Evolutionary conservation across 805 yeast genomes (phyloP).

Genomic region (Saccharomycopsis olivae): DNA sequence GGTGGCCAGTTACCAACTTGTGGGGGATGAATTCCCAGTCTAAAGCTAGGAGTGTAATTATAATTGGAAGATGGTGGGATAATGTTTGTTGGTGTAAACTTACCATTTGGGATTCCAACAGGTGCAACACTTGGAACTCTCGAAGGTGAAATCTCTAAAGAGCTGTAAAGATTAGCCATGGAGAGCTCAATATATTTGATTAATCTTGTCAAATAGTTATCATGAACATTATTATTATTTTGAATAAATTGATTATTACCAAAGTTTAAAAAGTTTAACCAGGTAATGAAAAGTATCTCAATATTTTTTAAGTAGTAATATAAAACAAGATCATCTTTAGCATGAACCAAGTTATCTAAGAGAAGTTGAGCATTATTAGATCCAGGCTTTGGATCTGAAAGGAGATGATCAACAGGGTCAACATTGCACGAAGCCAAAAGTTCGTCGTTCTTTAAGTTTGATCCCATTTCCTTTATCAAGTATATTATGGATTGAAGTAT

Average conservation of each 20-base stretch:
- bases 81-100: too few relatives aligned
- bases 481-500: conserved; percentile 21
- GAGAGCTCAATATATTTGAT: conserved; percentile 13
- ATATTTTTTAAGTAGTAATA: conserved; percentile 17
- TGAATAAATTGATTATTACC: conserved; percentile 16
- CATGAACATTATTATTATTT: conserved; percentile 2
- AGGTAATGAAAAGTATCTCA: conserved; percentile 16
- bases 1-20: too few relatives aligned
- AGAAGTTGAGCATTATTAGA: not conserved
- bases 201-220: conserved; percentile 15
- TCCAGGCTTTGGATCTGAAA: not conserved
- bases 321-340: conserved; percentile 12
- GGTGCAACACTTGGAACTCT: too few relatives aligned
- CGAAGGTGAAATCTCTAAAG: too few relatives aligned
- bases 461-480: conserved; percentile 17
- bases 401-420: not conserved
- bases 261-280: conserved; percentile 18
- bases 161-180: conserved; percentile 11
- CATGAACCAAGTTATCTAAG: conserved; percentile 3
- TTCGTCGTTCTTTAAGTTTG: conserved; percentile 13
- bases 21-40: too few relatives aligned
- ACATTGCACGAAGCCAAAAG: conserved; percentile 5
- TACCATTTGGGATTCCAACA: too few relatives aligned
- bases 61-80: too few relatives aligned
- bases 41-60: too few relatives aligned